Base-by-base conservation (phyloP, 139 green algal genomes). In the Limnomonas spitsbergensis region DNA sequence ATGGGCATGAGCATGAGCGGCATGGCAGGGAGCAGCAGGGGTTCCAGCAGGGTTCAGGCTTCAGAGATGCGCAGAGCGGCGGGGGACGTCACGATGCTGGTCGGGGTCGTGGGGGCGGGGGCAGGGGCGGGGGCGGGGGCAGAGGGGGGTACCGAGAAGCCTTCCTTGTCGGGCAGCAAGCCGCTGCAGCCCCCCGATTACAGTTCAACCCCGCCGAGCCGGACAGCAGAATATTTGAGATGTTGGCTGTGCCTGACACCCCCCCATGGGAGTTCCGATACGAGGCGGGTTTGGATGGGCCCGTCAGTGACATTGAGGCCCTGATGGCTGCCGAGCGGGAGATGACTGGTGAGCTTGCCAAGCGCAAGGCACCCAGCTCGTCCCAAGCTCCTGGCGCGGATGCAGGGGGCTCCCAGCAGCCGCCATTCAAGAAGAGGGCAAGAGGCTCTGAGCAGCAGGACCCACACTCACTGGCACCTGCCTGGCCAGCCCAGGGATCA, bases 11-110 rank as follows among this genome's bases (percentile, higher is more conserved):
- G 34, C 85, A 76, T 0, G 66, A 95, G 54, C 88, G 14, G 14
- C 47, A 29, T 20, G 20, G 14, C 14, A 14, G 47, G 47, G 47
- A 93, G 26, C 90, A 94, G 78, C 83, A 93, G 38, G 92, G 85
- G 20, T 82, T 31, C 38, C 29, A 2, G 9, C 69, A 40, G 69
- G 36, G 69, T 20, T n/a, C n/a, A n/a, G n/a, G n/a, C n/a, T n/a
- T n/a, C n/a, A n/a, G n/a, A n/a, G 69, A 40, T 4, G 35, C 9
- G 35, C 26, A 9, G 6, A n/a, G 14, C 24, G 69, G 9, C 35
- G 29, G 35, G 9, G 24, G 69, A 24, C 34, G 69, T 20, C 24
- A 24, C 7, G 7, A 20, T n/a, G 75, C 75, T 29, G 2, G 31
- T 2, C 4, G 31, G 24, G 1, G 1, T 29, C 3, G 75, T 32